These are phyloP conservation scores for Scolecobasidium constrictum DNA, from an alignment of 2,329 filamentous ascomycete genomes.

Conservation along the genomic window DNA sequence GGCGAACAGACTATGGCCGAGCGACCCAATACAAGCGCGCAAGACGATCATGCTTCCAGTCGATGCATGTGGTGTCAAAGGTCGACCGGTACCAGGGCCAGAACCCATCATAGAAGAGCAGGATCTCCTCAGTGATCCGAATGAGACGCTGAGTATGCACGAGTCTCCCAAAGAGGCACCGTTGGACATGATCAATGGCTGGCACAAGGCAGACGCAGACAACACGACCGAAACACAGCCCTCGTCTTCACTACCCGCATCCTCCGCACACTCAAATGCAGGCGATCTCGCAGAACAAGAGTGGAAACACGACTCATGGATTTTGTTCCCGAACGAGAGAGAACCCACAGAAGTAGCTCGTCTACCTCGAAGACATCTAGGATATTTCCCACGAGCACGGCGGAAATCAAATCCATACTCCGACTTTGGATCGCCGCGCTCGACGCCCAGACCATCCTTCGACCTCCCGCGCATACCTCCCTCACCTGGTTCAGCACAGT, in stretches of 20 bases:
- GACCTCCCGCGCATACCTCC: conserved; percentile 42
- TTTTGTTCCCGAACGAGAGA: conserved; percentile 60
- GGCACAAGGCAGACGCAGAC: conserved; percentile 14
- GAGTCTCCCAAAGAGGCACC: conserved; percentile 14
- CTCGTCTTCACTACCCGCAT: conserved; percentile 20
- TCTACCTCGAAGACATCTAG: conserved; percentile 67
- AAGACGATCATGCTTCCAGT: conserved; percentile 77
- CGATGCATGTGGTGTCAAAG: conserved; percentile 77
- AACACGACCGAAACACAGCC: conserved; percentile 19
- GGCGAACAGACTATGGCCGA: conserved; percentile 89
- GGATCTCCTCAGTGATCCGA: conserved; percentile 19
- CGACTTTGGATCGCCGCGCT: conserved; percentile 36
- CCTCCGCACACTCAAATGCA: conserved; percentile 21
- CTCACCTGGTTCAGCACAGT: conserved; percentile 13
- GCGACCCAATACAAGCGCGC: conserved; percentile 78
- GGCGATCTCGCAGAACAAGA: conserved; percentile 49
- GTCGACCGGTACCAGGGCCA: conserved; percentile 41
- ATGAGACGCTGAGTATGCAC: conserved; percentile 24
- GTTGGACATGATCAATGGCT: conserved; percentile 11
- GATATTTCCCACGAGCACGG: conserved; percentile 83
- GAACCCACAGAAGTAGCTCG: conserved; percentile 77
- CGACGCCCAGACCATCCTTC: conserved; percentile 56
- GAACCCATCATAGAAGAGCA: conserved; percentile 14
- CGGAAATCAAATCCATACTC: conserved; percentile 72
- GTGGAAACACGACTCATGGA: conserved; percentile 87